Conservation (phyloP, 768 basidiomycete genomes). For the Lactarius evosmus region DNA sequence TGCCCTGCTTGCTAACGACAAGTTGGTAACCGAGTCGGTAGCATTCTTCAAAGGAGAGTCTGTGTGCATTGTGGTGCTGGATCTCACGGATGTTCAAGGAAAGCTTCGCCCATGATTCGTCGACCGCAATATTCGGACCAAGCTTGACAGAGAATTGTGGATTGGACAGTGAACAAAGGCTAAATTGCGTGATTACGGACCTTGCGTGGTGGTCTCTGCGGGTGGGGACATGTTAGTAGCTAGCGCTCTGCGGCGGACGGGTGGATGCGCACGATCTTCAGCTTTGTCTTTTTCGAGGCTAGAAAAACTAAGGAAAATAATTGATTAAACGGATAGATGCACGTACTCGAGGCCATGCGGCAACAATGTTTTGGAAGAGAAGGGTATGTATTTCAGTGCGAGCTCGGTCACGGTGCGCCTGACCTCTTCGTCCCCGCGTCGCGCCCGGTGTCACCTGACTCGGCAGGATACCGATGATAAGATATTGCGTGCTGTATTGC, state of each 20-base stretch:
- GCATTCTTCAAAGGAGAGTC: constrained; percentile 89
- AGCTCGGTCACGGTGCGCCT: too few species aligned
- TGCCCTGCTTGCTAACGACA: constrained; percentile 83
- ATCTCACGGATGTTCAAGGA: constrained; percentile 89
- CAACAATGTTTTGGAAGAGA: not conserved
- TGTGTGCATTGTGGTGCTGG: constrained; percentile 87
- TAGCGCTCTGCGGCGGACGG: constrained; percentile 29
- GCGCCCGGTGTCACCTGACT: constrained; percentile 17
- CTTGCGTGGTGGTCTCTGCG: constrained; percentile 47
- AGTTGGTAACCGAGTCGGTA: constrained; percentile 94
- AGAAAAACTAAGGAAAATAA: constrained; percentile 11
- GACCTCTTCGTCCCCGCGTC: not conserved
- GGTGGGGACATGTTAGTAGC: constrained; percentile 17
- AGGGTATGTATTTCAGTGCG: not conserved
- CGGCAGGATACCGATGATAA: constrained; percentile 1
- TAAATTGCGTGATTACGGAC: constrained; percentile 33
- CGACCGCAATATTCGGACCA: constrained; percentile 69
- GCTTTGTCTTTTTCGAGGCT: constrained; percentile 36
- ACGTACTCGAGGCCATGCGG: constrained; percentile 36
- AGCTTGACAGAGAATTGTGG: constrained; percentile 43
- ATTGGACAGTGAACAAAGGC: not conserved
- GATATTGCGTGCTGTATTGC: constrained; percentile 4
- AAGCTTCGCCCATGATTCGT: constrained; percentile 80
- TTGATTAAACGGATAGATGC: not conserved
- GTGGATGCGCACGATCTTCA: constrained; percentile 41